A percentile compares a stretch with the other conserved stretches of the same genome.
phyloP scores from a whole-genome alignment of 1,284 basidiomycete species.

The Fomes fomentarius region DNA sequence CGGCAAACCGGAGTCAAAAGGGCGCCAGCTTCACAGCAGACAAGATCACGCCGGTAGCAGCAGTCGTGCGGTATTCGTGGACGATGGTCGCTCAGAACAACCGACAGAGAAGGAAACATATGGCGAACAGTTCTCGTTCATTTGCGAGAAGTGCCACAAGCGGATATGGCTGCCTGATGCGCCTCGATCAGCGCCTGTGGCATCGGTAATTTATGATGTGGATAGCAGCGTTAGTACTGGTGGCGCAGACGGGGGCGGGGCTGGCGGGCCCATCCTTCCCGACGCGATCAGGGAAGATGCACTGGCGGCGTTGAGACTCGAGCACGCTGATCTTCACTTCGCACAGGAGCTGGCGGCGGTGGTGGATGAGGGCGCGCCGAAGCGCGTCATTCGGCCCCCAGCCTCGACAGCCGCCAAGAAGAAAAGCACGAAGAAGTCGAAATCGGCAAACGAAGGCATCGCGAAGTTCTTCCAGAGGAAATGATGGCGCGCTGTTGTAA shows the following conservation, averaged over 20 bases:
- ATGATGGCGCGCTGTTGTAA: slow-evolving; percentile 16
- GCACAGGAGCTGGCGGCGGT: slow-evolving; percentile 68
- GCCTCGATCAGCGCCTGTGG: slow-evolving; percentile 17
- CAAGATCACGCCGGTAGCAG: not conserved
- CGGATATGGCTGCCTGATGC: slow-evolving; percentile 38
- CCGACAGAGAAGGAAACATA: not conserved
- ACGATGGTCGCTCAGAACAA: not conserved
- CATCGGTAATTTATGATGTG: slow-evolving; percentile 26
- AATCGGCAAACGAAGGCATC: slow-evolving; percentile 53
- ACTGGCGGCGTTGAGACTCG: slow-evolving; percentile 56
- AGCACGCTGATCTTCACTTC: slow-evolving; percentile 89
- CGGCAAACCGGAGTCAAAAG: not conserved
- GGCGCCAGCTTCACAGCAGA: not conserved
- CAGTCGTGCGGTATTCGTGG: not conserved
- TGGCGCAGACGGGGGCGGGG: not conserved
- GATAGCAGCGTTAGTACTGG: slow-evolving; percentile 15
- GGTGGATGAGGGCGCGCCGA: slow-evolving; percentile 16
- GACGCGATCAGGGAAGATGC: slow-evolving; percentile 38
- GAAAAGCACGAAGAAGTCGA: slow-evolving; percentile 43
- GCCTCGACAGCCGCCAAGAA: slow-evolving; percentile 38
- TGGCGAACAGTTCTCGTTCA: slow-evolving; percentile 37
- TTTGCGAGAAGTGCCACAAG: slow-evolving; percentile 59
- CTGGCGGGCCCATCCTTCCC: slow-evolving; percentile 7
- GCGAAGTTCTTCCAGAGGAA: slow-evolving; percentile 72
- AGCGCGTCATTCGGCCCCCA: slow-evolving; percentile 21